A percentile compares a stretch with the other conserved stretches of the same genome.
Conservation (phyloP, 257 asterid genomes). For the Fraxinus pennsylvanica region DNA sequence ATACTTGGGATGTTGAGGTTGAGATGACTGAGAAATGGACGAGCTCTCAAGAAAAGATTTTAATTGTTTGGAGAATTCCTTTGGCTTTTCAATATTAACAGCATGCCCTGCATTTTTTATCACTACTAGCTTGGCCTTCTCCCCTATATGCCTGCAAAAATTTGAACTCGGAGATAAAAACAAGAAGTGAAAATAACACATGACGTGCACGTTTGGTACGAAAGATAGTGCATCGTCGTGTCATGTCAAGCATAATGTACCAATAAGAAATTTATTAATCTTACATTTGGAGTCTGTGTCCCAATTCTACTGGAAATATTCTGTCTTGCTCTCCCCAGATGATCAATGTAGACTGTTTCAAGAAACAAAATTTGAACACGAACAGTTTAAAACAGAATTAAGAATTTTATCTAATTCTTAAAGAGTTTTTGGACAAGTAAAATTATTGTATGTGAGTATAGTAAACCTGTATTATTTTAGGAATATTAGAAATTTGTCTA, state of each 20-base stretch:
- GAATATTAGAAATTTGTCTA: slow-evolving; percentile 57
- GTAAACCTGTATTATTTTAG: slow-evolving; percentile 63
- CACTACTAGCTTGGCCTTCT: slow-evolving; percentile 59
- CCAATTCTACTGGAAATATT: slow-evolving; percentile 82
- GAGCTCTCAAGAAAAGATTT: slow-evolving; percentile 63
- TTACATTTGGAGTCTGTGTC: slow-evolving; percentile 69
- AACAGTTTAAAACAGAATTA: background rate
- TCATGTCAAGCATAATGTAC: too few species aligned
- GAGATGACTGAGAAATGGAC: slow-evolving; percentile 25
- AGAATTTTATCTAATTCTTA: too few species aligned
- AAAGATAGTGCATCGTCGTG: background rate
- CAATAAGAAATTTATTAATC: too few species aligned
- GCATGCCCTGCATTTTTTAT: slow-evolving; percentile 89
- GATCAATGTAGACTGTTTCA: slow-evolving; percentile 68
- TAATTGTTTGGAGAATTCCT: slow-evolving; percentile 67
- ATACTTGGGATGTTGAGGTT: slow-evolving; percentile 23
- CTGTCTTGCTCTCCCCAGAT: slow-evolving; percentile 91
- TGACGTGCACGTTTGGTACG: background rate
- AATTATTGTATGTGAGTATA: background rate
- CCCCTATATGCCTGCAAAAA: slow-evolving; percentile 73
- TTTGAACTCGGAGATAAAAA: too few species aligned
- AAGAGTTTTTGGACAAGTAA: too few species aligned
- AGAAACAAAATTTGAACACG: background rate
- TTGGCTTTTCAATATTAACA: slow-evolving; percentile 83
- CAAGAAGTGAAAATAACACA: background rate